Evolutionary conservation across 257 asterid species (phyloP).

Genomic region (Euphrasia confusa): DNA sequence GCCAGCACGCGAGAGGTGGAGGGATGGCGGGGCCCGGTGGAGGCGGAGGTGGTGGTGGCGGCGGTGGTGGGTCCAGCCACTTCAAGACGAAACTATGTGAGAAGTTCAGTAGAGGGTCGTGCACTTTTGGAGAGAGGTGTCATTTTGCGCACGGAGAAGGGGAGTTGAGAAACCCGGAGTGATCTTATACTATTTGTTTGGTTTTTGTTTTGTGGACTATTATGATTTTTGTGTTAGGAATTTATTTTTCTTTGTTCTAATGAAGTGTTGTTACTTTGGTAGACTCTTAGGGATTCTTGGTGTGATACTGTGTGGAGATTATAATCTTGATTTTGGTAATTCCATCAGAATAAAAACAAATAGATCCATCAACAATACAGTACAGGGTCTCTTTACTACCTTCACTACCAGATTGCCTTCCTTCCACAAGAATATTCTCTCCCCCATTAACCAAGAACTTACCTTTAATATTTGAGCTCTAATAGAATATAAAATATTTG

Average conservation of each 20-base stretch:
- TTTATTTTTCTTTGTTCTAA: background rate
- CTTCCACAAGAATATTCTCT: too few relatives aligned
- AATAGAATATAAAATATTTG: too few relatives aligned
- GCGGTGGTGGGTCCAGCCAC: conserved; percentile 36
- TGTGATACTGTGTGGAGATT: background rate
- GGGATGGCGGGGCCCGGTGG: conserved; percentile 50
- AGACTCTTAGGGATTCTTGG: too few relatives aligned
- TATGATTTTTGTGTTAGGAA: background rate
- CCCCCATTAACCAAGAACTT: too few relatives aligned
- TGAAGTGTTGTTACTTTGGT: too few relatives aligned
- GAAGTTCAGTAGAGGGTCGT: conserved; percentile 70
- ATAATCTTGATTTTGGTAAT: background rate
- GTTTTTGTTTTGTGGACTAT: background rate
- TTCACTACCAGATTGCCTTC: too few relatives aligned
- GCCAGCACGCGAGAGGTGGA: conserved; percentile 28
- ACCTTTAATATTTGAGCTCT: too few relatives aligned
- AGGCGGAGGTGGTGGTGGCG: conserved; percentile 13
- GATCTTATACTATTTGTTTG: background rate
- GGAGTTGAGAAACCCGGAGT: background rate
- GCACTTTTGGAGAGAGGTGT: conserved; percentile 91
- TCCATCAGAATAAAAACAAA: background rate
- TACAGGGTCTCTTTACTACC: too few relatives aligned
- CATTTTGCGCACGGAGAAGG: conserved; percentile 83
- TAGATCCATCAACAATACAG: too few relatives aligned
- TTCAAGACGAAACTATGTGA: conserved; percentile 80